A percentile compares a stretch with the other conserved stretches of the same genome.
Conservation (phyloP, 2,329 filamentous ascomycete genomes). For the Claviceps citrina region DNA sequence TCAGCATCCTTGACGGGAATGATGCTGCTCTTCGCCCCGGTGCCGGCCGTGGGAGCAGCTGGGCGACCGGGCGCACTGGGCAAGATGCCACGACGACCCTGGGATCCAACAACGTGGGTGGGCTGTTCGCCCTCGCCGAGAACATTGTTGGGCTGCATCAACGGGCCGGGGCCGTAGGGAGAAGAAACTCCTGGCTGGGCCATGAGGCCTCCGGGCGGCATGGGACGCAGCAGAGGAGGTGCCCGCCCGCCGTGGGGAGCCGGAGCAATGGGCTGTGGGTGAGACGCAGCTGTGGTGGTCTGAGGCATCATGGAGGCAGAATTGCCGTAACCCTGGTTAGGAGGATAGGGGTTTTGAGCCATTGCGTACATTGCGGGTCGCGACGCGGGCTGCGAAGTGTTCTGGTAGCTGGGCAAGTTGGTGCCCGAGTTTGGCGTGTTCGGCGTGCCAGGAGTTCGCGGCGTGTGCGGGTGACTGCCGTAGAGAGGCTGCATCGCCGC, state of each 20-base stretch:
- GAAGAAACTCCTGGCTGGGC: slow-evolving; percentile 40
- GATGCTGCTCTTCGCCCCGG: slow-evolving; percentile 59
- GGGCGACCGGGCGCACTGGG: slow-evolving; percentile 80
- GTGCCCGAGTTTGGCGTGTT: slow-evolving; percentile 42
- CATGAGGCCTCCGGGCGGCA: slow-evolving; percentile 52
- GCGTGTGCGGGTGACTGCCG: slow-evolving; percentile 45
- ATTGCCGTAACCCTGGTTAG: slow-evolving; percentile 38
- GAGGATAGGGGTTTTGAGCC: slow-evolving; percentile 39
- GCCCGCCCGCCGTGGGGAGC: slow-evolving; percentile 44
- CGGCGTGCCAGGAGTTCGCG: slow-evolving; percentile 46
- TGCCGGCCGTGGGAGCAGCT: slow-evolving; percentile 56
- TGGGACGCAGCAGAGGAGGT: slow-evolving; percentile 49
- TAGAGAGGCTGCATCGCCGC: slow-evolving; percentile 32
- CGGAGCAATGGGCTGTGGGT: slow-evolving; percentile 62
- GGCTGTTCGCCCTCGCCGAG: slow-evolving; percentile 47
- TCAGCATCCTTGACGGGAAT: slow-evolving; percentile 92
- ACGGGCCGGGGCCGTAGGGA: slow-evolving; percentile 43
- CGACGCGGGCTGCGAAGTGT: slow-evolving; percentile 31
- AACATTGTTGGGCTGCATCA: slow-evolving; percentile 42
- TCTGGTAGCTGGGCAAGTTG: slow-evolving; percentile 38
- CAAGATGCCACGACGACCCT: slow-evolving; percentile 79
- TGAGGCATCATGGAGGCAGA: slow-evolving; percentile 50
- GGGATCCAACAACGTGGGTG: slow-evolving; percentile 87
- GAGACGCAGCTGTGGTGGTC: slow-evolving; percentile 48
- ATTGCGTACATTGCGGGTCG: slow-evolving; percentile 38